These are phyloP conservation scores for Stellera chamaejasme DNA, from an alignment of 345 rosid genomes.

Conservation along the genomic window DNA sequence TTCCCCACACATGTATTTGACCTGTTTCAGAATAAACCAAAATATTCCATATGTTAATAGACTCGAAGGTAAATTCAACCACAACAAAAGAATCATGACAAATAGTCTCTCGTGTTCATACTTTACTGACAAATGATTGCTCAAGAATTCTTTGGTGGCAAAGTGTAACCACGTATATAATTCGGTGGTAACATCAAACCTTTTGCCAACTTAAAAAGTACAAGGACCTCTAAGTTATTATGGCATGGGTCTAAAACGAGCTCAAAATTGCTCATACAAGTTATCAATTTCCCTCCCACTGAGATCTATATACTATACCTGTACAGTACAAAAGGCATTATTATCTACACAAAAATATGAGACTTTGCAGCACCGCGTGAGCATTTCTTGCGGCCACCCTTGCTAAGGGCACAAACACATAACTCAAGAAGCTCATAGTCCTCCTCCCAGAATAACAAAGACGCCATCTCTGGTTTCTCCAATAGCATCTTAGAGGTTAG, in stretches of 20 bases:
- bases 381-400: conserved; percentile 77
- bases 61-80: too few relatives aligned
- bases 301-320: conserved; percentile 14
- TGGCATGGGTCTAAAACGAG: not conserved
- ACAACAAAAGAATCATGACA: too few relatives aligned
- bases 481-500: conserved; percentile 69
- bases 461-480: conserved; percentile 79
- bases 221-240: conserved; percentile 4
- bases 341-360: conserved; percentile 65
- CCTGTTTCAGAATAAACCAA: too few relatives aligned
- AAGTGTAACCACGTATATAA: too few relatives aligned
- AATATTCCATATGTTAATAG: too few relatives aligned
- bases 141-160: too few relatives aligned
- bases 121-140: too few relatives aligned
- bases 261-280: conserved; percentile 3
- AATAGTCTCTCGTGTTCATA: too few relatives aligned
- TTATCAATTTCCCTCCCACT: conserved; percentile 5
- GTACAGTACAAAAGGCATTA: conserved; percentile 18
- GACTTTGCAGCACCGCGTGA: conserved; percentile 86
- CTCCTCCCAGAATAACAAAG: conserved; percentile 81
- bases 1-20: too few relatives aligned
- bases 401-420: conserved; percentile 81
- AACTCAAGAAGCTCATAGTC: conserved; percentile 86
- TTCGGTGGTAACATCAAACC: too few relatives aligned
- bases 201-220: not conserved